These are phyloP conservation scores for Trichoderma reesei DNA, from an alignment of 495 filamentous ascomycete genomes.

Conservation along the genomic window DNA sequence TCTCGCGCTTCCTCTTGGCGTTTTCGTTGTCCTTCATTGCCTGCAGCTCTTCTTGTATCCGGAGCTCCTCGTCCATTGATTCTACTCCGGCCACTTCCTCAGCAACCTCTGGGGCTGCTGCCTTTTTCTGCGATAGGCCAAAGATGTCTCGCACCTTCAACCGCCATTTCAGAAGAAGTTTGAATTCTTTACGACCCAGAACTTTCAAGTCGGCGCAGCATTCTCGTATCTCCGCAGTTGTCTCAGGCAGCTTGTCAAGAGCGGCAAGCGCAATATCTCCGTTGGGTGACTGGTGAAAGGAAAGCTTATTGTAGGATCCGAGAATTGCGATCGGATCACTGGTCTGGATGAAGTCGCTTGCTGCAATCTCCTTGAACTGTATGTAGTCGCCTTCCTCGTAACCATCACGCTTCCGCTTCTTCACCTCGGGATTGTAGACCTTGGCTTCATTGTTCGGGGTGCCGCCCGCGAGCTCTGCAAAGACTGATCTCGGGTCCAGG, in stretches of 20 bases:
- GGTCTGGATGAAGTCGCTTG: conserved; percentile 90
- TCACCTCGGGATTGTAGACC: conserved; percentile 93
- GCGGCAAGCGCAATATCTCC: conserved; percentile 82
- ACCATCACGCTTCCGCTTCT: conserved; percentile 93
- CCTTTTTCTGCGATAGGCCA: conserved; percentile 71
- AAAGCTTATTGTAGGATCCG: conserved; percentile 72
- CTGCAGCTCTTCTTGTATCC: conserved; percentile 78
- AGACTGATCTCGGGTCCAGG: conserved; percentile 81
- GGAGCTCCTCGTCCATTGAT: conserved; percentile 87
- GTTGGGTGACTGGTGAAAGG: conserved; percentile 64
- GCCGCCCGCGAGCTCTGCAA: conserved; percentile 82
- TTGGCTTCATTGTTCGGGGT: conserved; percentile 95
- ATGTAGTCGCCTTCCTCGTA: conserved; percentile 95
- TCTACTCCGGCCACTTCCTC: conserved; percentile 74
- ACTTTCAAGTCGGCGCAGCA: conserved; percentile 88
- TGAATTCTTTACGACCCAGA: conserved; percentile 89
- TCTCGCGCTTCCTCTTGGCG: conserved; percentile 65
- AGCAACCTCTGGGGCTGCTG: conserved; percentile 31
- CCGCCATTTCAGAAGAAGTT: conserved; percentile 84
- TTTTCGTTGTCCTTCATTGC: conserved; percentile 67
- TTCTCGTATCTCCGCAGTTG: conserved; percentile 72
- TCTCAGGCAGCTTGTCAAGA: conserved; percentile 82
- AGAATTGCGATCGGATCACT: conserved; percentile 94
- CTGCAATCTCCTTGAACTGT: conserved; percentile 79
- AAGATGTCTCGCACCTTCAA: conserved; percentile 85